Conservation (phyloP, 306 rosid genomes). For the Luffa aegyptiaca region DNA sequence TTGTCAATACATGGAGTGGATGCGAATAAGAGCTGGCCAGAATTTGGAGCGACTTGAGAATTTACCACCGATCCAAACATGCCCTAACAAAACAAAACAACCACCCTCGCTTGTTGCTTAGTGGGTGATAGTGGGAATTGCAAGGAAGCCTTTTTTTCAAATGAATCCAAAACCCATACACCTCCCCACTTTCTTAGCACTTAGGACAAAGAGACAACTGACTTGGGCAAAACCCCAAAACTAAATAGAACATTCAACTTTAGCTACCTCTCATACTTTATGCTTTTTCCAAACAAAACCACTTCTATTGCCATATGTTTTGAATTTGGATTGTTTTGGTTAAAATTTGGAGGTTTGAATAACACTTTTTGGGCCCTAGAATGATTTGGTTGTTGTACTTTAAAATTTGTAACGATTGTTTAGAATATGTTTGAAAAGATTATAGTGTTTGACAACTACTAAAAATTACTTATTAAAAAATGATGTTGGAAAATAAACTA, state of each 20-base stretch:
- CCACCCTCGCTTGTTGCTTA: constrained; percentile 21
- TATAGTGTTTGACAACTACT: too few relatives aligned
- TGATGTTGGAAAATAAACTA: too few relatives aligned
- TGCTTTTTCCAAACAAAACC: not conserved
- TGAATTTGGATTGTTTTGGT: too few relatives aligned
- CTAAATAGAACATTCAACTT: not conserved
- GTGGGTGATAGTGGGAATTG: constrained; percentile 29
- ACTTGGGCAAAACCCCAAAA: not conserved
- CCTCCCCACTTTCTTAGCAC: not conserved
- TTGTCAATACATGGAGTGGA: constrained; percentile 30
- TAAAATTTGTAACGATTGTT: too few relatives aligned
- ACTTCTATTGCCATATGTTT: too few relatives aligned
- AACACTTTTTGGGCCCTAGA: too few relatives aligned
- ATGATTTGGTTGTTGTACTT: too few relatives aligned
- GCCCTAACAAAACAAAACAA: constrained; percentile 33
- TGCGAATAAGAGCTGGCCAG: constrained; percentile 42
- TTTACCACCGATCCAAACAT: constrained; percentile 26
- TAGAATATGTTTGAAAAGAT: too few relatives aligned
- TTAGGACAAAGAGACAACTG: constrained; percentile 1
- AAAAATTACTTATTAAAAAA: too few relatives aligned
- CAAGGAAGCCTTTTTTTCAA: constrained; percentile 4
- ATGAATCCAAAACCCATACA: not conserved
- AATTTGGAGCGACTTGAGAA: constrained; percentile 15
- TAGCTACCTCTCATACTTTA: not conserved
- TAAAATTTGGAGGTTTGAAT: too few relatives aligned